Percentiles rank a stretch among this genome's conserved stretches.
Evolutionary conservation across 2,329 filamentous ascomycete genomes (phyloP).

Genomic region (Paracorniculantispora psalliotae): DNA sequence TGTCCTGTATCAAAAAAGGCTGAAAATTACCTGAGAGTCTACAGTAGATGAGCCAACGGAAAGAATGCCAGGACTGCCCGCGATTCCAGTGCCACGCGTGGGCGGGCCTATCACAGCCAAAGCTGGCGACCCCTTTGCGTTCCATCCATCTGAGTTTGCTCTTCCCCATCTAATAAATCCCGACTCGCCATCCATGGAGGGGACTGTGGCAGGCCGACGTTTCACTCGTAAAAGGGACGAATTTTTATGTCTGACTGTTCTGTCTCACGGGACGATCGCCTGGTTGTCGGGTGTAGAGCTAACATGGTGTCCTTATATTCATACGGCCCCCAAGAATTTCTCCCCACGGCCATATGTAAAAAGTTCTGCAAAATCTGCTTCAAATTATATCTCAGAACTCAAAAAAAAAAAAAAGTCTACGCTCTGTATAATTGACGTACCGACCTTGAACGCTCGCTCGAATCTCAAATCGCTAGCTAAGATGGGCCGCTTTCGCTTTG

Average conservation of each 20-base stretch:
- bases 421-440: neutral
- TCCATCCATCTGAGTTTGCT: neutral
- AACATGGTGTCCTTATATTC: neutral
- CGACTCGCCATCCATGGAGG: neutral
- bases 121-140: neutral
- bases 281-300: neutral
- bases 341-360: neutral
- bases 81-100: neutral
- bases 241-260: neutral
- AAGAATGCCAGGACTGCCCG: neutral
- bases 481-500: conserved; percentile 21
- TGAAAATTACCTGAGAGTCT: neutral
- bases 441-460: neutral
- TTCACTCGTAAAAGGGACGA: neutral
- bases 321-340: neutral
- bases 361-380: neutral
- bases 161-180: neutral
- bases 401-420: no score
- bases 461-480: neutral
- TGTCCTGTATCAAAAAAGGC: neutral
- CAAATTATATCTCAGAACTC: neutral
- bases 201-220: neutral
- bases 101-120: neutral
- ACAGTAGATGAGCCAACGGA: neutral
- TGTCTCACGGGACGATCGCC: neutral